phyloP scores from a whole-genome alignment of 495 filamentous ascomycete genomes.

The Penicillium dipodomyicola region DNA sequence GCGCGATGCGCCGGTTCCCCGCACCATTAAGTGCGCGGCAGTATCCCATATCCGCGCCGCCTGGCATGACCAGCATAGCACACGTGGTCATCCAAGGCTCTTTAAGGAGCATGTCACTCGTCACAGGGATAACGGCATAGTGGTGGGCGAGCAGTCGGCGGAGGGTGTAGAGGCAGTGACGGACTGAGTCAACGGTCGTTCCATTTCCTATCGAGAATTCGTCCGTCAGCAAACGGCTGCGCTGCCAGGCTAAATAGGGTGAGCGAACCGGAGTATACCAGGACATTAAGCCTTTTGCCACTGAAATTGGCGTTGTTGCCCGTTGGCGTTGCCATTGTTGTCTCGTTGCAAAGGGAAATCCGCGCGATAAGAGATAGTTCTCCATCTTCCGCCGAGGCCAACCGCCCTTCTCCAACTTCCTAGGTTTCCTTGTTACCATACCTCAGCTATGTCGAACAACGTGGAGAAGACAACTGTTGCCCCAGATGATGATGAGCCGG shows the following conservation, averaged over 20 bases:
- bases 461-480: constrained; percentile 35
- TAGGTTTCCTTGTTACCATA: constrained; percentile 2
- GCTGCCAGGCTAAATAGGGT: constrained; percentile 18
- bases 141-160: constrained; percentile 86
- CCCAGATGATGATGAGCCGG: constrained; percentile 73
- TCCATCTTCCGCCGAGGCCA: constrained; percentile 14
- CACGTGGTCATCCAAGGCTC: constrained; percentile 91
- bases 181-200: constrained; percentile 81
- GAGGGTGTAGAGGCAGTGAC: constrained; percentile 84
- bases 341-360: constrained; percentile 16
- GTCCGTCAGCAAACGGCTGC: constrained; percentile 31
- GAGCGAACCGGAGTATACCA: constrained; percentile 76
- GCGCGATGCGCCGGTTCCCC: constrained; percentile 78
- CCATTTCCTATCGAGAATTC: constrained; percentile 63
- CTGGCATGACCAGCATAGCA: constrained; percentile 86
- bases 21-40: constrained; percentile 83
- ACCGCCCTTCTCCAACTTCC: constrained; percentile 12
- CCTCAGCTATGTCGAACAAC: constrained; percentile 40
- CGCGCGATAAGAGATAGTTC: constrained; percentile 27
- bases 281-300: constrained; percentile 71
- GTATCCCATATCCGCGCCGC: constrained; percentile 92
- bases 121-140: constrained; percentile 88
- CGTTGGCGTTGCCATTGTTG: constrained; percentile 33
- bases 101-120: constrained; percentile 73
- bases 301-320: constrained; percentile 49